Base-by-base conservation (phyloP, 2,329 filamentous ascomycete species). In the Malbranchea zuffiana region DNA sequence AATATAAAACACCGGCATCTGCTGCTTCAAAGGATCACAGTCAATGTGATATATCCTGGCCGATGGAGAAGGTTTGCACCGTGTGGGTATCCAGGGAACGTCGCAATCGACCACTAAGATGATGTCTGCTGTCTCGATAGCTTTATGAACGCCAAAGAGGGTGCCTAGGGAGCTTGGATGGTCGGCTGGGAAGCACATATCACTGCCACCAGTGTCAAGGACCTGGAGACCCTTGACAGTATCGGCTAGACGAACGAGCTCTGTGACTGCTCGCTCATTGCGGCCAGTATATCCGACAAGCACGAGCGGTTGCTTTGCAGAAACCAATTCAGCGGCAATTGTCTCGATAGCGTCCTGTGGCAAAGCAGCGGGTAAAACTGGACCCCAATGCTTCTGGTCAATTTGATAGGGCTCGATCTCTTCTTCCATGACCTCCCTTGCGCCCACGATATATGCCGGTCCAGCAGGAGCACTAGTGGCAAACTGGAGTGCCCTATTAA, bases 1-100 rank as follows among this genome's bases (percentile, higher is more conserved):
- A 31, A 86, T 71, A 48, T 85, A 86, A 51, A 79, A 80, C 12
- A 85, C 65, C 0, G 79, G 79, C 67, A 85, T 85, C 55, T 78
- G 70, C 55, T 80, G 74, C 61, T 82, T 82, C 15, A 82, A 59
- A 1, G 78, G 75, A 44, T 82, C 78, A 23, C 74, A 65, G 46
- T 82, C 78, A 33, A 82, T 63, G 47, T 82, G 78, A 40, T 74
- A 69, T 44, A 82, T 72, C 41, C 67, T 74, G 2, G 75, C 70
- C 5, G 63, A 59, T 1, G 63, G 56, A 3, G 63, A 67, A 0
- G 78, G 78, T 30, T 69, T 68, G 59, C 72, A 78, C 43, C 76
- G 75, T 0, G 84, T 90, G n/a, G 80, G 78, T 38, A 95, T 86
- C 85, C 86, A 95, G 0, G 87, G 87, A 0, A 94, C 85, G 52